Conservation (phyloP, 2,329 filamentous ascomycete species). For the Colletotrichum cuscutae region DNA sequence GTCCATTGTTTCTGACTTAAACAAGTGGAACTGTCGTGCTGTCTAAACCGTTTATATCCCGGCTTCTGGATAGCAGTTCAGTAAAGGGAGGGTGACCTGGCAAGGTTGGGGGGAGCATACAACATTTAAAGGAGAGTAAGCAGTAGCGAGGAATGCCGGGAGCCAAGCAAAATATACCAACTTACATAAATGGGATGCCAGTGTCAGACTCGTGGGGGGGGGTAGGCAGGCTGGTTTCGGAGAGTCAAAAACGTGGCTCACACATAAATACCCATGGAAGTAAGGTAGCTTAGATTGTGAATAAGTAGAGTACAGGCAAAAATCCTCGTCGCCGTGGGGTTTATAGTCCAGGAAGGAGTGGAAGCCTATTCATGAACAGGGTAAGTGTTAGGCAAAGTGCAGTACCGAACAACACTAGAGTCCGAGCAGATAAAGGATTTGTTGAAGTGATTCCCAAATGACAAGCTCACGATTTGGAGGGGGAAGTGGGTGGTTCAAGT, state of each 20-base stretch:
- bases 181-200: slow-evolving; percentile 22
- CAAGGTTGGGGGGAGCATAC: not conserved
- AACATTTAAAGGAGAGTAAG: not conserved
- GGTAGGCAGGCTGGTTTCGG: not conserved
- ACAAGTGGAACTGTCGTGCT: slow-evolving; percentile 14
- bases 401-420: not conserved
- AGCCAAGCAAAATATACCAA: slow-evolving; percentile 10
- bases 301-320: not conserved
- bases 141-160: not conserved
- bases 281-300: not conserved
- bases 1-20: slow-evolving; percentile 20
- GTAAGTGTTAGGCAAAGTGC: not conserved
- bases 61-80: slow-evolving; percentile 33
- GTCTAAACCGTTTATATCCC: slow-evolving; percentile 29
- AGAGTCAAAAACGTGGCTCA: slow-evolving; percentile 15
- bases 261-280: not conserved
- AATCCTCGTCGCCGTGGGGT: not conserved
- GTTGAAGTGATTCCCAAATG: slow-evolving; percentile 23
- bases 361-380: not conserved
- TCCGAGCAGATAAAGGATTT: not conserved
- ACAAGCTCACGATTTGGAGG: slow-evolving; percentile 13
- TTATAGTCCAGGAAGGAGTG: slow-evolving; percentile 15
- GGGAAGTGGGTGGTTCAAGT: slow-evolving; percentile 32
- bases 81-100: slow-evolving; percentile 27
- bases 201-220: not conserved